phyloP scores from a whole-genome alignment of 2,329 filamentous ascomycete species.

The Penicillium janthinellum region DNA sequence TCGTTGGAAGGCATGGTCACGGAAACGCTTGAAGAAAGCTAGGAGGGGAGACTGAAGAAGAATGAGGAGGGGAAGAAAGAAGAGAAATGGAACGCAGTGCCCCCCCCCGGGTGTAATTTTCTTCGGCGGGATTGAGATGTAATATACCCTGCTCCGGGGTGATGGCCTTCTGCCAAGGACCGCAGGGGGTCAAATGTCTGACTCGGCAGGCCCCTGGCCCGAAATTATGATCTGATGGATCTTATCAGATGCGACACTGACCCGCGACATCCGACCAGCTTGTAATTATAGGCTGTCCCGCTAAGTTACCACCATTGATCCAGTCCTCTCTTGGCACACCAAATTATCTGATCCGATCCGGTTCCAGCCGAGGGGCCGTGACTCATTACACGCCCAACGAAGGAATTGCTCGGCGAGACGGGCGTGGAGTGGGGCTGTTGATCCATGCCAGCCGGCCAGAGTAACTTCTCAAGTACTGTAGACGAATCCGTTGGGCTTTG shows the following conservation, averaged over 20 bases:
- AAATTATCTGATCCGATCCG: slow-evolving; percentile 16
- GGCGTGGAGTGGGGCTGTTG: too few relatives aligned
- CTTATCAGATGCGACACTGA: slow-evolving; percentile 23
- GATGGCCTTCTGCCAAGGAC: background rate
- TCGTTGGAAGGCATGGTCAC: slow-evolving; percentile 32
- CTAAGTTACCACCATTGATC: background rate
- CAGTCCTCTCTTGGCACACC: background rate
- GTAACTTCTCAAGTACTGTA: background rate
- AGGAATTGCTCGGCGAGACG: too few relatives aligned
- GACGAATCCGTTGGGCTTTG: background rate
- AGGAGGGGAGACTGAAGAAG: background rate
- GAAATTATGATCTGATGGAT: background rate
- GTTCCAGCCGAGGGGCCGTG: background rate
- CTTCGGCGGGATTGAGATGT: background rate
- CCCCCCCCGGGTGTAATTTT: background rate
- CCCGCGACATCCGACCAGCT: background rate
- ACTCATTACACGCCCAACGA: background rate
- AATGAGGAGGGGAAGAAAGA: background rate
- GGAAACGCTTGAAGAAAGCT: background rate
- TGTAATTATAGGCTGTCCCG: too few relatives aligned
- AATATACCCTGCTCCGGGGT: background rate
- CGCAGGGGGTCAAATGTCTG: background rate
- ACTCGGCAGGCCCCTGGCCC: background rate
- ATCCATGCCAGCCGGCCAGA: background rate
- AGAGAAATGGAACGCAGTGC: background rate